Evolutionary conservation across 148 eudicot genomes (phyloP).

Genomic region (Euryodendron excelsum): DNA sequence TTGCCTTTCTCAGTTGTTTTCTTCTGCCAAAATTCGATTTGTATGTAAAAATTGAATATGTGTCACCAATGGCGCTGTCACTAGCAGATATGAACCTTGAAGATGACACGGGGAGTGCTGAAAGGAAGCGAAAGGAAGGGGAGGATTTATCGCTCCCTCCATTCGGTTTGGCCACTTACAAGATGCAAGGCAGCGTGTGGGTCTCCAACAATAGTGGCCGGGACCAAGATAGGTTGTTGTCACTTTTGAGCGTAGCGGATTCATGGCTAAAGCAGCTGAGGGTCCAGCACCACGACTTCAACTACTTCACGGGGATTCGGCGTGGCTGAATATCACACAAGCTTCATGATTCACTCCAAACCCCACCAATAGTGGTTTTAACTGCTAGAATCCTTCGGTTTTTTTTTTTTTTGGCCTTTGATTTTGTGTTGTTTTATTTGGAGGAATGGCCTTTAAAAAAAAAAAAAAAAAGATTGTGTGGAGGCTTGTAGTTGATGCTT

Average conservation of each 20-base stretch:
- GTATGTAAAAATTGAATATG: background rate
- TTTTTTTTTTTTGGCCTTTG: background rate
- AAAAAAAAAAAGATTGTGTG: background rate
- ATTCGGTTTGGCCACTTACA: constrained; percentile 85
- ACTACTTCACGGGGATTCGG: constrained; percentile 64
- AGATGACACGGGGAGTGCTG: constrained; percentile 36
- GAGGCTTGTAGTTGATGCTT: background rate
- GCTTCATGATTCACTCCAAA: background rate
- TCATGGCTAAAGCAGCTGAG: constrained; percentile 90
- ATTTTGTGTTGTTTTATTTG: background rate
- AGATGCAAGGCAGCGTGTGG: constrained; percentile 89
- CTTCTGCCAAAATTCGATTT: background rate
- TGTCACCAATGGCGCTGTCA: background rate
- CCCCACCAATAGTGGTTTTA: background rate
- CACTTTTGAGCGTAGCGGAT: constrained; percentile 76
- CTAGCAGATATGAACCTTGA: constrained; percentile 63
- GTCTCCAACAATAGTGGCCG: constrained; percentile 45
- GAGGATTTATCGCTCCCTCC: constrained; percentile 72
- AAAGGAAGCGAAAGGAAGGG: constrained; percentile 59
- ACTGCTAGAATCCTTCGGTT: background rate
- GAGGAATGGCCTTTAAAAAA: background rate
- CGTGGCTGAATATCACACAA: constrained; percentile 43
- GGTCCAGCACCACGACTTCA: constrained; percentile 92
- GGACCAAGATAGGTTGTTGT: constrained; percentile 61
- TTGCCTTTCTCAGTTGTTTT: background rate